Conservation (phyloP, 495 filamentous ascomycete species). For the Coniosporium apollinis region DNA sequence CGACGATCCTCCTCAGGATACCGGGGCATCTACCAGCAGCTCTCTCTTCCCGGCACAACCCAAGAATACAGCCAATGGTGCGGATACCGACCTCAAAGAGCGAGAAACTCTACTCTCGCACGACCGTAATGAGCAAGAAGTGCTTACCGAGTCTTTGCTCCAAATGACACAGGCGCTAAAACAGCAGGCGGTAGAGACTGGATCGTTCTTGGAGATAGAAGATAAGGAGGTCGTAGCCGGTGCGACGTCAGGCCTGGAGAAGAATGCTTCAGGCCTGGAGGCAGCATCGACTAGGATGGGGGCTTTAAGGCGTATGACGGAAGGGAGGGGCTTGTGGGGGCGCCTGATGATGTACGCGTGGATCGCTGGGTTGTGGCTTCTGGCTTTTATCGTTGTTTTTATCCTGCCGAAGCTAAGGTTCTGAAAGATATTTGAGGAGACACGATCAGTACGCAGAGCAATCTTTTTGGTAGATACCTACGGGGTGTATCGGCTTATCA, state of each 20-base stretch:
- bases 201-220: slow-evolving; percentile 53
- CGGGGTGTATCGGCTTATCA: too few relatives aligned
- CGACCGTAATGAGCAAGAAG: slow-evolving; percentile 66
- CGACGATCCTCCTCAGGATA: slow-evolving; percentile 6
- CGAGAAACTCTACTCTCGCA: slow-evolving; percentile 54
- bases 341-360: slow-evolving; percentile 68
- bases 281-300: slow-evolving; percentile 61
- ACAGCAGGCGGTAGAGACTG: slow-evolving; percentile 50
- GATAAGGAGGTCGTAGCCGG: slow-evolving; percentile 46
- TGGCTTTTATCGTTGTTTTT: slow-evolving; percentile 59
- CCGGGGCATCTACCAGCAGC: slow-evolving; percentile 12
- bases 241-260: slow-evolving; percentile 57
- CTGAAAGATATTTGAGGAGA: slow-evolving; percentile 22
- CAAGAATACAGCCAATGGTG: slow-evolving; percentile 13
- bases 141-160: slow-evolving; percentile 65
- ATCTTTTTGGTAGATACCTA: too few relatives aligned
- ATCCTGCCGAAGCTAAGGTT: slow-evolving; percentile 75
- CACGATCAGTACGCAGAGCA: not conserved
- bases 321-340: slow-evolving; percentile 79
- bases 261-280: slow-evolving; percentile 56
- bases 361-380: slow-evolving; percentile 63
- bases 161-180: slow-evolving; percentile 65
- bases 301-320: slow-evolving; percentile 51
- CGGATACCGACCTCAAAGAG: slow-evolving; percentile 7
- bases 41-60: slow-evolving; percentile 13